phyloP scores from a whole-genome alignment of 2,329 filamentous ascomycete genomes.

The Rhynchosporium agropyri region DNA sequence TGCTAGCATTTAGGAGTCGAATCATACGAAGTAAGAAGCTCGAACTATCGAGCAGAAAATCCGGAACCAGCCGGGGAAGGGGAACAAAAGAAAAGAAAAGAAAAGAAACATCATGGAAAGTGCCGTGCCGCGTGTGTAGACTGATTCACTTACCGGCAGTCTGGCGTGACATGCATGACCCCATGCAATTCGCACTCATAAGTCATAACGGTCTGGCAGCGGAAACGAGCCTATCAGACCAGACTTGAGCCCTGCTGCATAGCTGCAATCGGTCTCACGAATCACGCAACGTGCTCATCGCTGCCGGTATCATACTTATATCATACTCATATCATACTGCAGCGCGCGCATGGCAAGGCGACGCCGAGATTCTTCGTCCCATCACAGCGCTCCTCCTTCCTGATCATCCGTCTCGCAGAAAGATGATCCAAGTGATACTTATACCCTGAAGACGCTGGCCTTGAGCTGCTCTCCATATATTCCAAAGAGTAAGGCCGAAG shows the following conservation, averaged over 20 bases:
- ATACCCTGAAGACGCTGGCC: conserved; percentile 14
- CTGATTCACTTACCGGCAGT: conserved; percentile 21
- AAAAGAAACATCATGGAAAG: conserved; percentile 14
- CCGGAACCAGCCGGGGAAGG: conserved; percentile 5
- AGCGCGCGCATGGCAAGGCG: conserved; percentile 8
- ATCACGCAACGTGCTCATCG: conserved; percentile 29
- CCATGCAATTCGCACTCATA: conserved; percentile 17
- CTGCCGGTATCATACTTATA: background rate
- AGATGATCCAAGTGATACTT: conserved; percentile 18
- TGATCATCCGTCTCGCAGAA: conserved; percentile 16
- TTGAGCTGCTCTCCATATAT: background rate
- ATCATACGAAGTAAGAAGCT: background rate
- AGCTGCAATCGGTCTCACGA: conserved; percentile 22
- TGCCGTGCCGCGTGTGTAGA: background rate
- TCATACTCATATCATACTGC: conserved; percentile 2
- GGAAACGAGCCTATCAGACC: conserved; percentile 18
- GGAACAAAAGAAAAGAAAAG: conserved; percentile 4
- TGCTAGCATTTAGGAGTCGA: background rate
- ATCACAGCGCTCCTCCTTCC: conserved; percentile 1
- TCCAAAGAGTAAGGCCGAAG: conserved; percentile 17
- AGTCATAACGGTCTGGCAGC: conserved; percentile 11
- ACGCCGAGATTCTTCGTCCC: conserved; percentile 10
- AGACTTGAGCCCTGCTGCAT: conserved; percentile 16
- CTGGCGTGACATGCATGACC: conserved; percentile 13
- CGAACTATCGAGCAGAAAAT: background rate